A percentile compares a stretch with the other conserved stretches of the same genome.
Conservation (phyloP, 257 asterid species). For the Cinchona pubescens region DNA sequence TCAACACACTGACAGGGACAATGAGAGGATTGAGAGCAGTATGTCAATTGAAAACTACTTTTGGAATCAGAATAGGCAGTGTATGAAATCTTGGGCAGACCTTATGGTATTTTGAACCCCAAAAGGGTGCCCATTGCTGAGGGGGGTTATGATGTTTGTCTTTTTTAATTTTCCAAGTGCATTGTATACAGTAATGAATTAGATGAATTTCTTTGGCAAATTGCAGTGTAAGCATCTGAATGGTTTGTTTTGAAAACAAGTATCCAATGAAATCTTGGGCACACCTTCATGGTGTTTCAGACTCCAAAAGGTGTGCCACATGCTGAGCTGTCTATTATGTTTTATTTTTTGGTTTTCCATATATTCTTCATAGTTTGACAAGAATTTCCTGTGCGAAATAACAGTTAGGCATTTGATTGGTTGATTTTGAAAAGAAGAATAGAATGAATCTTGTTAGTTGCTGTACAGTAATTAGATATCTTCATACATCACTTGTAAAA, state of each 20-base stretch:
- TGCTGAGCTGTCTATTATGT: neutral
- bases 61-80: neutral
- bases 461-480: no score
- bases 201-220: neutral
- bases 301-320: neutral
- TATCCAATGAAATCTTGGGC: neutral
- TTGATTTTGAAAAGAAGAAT: neutral
- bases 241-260: neutral
- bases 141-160: neutral
- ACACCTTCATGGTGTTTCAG: neutral
- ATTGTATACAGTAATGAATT: neutral
- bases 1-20: neutral
- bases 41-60: neutral
- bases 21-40: neutral
- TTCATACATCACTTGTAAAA: neutral
- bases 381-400: neutral
- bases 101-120: neutral
- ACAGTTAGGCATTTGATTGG: neutral
- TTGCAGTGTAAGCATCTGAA: neutral
- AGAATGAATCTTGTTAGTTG: neutral
- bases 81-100: neutral
- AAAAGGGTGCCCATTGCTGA: neutral
- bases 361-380: neutral
- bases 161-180: neutral
- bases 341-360: neutral